Conservation (phyloP, 202 grass and related monocot genomes). For the Carex sylvatica region DNA sequence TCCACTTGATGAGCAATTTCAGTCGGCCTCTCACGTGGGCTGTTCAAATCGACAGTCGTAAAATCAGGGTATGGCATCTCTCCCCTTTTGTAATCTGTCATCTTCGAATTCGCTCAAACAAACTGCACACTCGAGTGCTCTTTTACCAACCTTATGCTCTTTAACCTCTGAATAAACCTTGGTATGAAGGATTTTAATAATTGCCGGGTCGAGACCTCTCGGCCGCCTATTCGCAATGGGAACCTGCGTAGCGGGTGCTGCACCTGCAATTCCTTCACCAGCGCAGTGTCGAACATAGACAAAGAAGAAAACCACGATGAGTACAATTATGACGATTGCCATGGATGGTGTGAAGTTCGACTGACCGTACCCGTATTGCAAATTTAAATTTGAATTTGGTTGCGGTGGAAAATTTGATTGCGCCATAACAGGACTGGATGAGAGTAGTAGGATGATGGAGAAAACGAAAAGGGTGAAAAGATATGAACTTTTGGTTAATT, state of each 20-base stretch:
- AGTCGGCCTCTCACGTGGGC: not conserved
- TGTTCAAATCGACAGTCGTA: not conserved
- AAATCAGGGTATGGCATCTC: slow-evolving; percentile 30
- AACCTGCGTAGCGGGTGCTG: not conserved
- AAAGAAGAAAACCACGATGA: slow-evolving; percentile 81
- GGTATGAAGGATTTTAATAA: slow-evolving; percentile 59
- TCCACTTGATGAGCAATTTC: not conserved
- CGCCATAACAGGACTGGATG: slow-evolving; percentile 16
- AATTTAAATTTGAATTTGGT: not conserved
- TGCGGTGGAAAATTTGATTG: not conserved
- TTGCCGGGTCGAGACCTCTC: slow-evolving; percentile 50
- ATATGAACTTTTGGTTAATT: not conserved
- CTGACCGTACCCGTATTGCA: not conserved
- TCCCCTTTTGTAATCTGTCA: slow-evolving; percentile 14
- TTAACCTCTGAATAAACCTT: slow-evolving; percentile 87
- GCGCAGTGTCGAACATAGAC: slow-evolving; percentile 74
- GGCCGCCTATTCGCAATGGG: slow-evolving; percentile 24
- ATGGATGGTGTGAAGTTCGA: slow-evolving; percentile 65
- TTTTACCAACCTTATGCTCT: slow-evolving; percentile 60
- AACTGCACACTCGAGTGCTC: slow-evolving; percentile 81
- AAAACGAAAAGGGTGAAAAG: not conserved
- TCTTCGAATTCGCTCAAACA: slow-evolving; percentile 97
- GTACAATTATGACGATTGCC: slow-evolving; percentile 67
- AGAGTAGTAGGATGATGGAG: slow-evolving; percentile 25
- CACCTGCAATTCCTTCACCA: not conserved